phyloP scores from a whole-genome alignment of 441 rosid species.

The Viola pubescens region DNA sequence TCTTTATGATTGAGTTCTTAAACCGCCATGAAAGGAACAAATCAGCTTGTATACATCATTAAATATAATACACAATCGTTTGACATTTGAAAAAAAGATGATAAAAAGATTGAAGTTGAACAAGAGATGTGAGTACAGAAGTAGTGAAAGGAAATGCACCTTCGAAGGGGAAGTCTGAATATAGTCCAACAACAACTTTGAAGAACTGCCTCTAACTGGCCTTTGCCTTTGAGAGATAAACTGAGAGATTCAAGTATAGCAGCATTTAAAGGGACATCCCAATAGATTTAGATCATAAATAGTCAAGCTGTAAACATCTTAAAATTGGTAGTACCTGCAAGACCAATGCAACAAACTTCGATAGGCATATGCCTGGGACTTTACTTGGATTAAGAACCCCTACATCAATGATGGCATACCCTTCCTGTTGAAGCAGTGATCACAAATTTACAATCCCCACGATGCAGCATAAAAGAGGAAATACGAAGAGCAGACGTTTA shows the following conservation, averaged over 20 bases:
- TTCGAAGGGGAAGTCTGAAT: slow-evolving; percentile 60
- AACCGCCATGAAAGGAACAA: background rate
- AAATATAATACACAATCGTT: background rate
- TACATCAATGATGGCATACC: slow-evolving; percentile 69
- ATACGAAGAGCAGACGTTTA: slow-evolving; percentile 2
- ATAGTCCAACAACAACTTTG: slow-evolving; percentile 62
- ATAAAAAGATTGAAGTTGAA: slow-evolving; percentile 9
- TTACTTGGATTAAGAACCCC: slow-evolving; percentile 50
- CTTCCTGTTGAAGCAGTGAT: slow-evolving; percentile 41
- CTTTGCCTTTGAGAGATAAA: slow-evolving; percentile 84
- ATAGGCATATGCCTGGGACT: slow-evolving; percentile 51
- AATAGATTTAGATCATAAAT: slow-evolving; percentile 4
- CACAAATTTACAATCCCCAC: slow-evolving; percentile 5
- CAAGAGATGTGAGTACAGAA: slow-evolving; percentile 8
- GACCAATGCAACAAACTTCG: slow-evolving; percentile 55
- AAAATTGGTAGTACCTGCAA: slow-evolving; percentile 51
- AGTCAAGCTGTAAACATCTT: slow-evolving; percentile 9
- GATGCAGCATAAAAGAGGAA: background rate
- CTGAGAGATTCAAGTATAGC: slow-evolving; percentile 31
- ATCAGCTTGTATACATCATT: background rate
- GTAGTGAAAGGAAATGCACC: slow-evolving; percentile 38
- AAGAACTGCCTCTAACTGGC: slow-evolving; percentile 69
- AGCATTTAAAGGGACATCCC: slow-evolving; percentile 21
- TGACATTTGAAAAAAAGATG: background rate
- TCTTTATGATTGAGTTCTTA: background rate